A percentile compares a stretch with the other conserved stretches of the same genome.
These are phyloP conservation scores for Auricularia sp. DNA, from an alignment of 768 basidiomycete genomes.

Conservation along the genomic window DNA sequence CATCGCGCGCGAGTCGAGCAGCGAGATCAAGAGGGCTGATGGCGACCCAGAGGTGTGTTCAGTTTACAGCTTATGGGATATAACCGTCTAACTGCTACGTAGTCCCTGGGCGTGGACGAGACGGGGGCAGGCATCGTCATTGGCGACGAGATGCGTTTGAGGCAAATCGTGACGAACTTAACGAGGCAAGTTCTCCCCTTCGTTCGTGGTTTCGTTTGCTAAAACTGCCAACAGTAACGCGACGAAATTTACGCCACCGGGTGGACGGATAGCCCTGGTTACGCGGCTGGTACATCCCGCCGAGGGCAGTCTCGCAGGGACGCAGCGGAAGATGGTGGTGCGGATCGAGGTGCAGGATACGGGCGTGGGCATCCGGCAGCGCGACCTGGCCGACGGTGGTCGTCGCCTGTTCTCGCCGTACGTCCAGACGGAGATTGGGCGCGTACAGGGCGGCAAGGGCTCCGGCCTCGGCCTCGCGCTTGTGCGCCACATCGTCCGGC, in stretches of 20 bases:
- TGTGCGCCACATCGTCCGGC: constrained; percentile 68
- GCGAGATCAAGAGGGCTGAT: not conserved
- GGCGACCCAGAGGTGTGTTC: not conserved
- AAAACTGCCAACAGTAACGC: constrained; percentile 15
- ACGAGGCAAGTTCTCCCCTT: constrained; percentile 5
- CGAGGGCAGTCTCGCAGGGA: not conserved
- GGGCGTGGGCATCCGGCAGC: constrained; percentile 29
- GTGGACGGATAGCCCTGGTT: constrained; percentile 17
- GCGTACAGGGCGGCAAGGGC: constrained; percentile 33
- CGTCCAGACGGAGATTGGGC: constrained; percentile 27
- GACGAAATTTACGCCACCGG: constrained; percentile 19
- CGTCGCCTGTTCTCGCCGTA: constrained; percentile 20
- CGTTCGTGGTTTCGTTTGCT: too few species aligned
- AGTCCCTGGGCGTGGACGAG: not conserved
- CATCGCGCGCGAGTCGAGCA: constrained; percentile 10
- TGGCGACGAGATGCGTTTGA: constrained; percentile 26
- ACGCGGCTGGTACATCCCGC: constrained; percentile 19
- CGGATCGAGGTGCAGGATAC: constrained; percentile 34
- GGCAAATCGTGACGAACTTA: constrained; percentile 18
- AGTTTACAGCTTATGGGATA: not conserved
- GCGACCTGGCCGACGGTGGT: constrained; percentile 24
- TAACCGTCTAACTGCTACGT: not conserved
- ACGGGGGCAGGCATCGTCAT: constrained; percentile 17
- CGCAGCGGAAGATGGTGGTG: constrained; percentile 19
- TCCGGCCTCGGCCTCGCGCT: constrained; percentile 68